Conservation (phyloP, 164 flowering plant genomes). For the Brasenia schreberi region DNA sequence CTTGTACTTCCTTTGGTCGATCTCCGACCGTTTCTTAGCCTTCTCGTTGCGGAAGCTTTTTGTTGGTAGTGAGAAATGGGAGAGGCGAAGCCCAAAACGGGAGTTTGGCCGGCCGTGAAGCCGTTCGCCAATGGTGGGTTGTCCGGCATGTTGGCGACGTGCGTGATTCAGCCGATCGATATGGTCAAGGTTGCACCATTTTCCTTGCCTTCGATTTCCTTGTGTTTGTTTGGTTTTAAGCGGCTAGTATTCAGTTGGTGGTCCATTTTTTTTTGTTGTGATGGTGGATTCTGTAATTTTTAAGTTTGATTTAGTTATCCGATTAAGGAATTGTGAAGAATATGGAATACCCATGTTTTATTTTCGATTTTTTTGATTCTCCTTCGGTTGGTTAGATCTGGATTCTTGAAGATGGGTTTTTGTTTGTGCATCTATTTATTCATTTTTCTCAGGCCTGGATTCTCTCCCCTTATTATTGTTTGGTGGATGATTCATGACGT, state of each 20-base stretch:
- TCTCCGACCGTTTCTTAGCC: neutral
- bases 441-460: no score
- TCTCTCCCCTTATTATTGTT: no score
- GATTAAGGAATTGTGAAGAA: neutral
- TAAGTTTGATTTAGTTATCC: neutral
- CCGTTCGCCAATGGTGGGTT: constrained; percentile 49
- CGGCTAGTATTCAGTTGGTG: neutral
- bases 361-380: no score
- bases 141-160: constrained; percentile 53
- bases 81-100: constrained; percentile 21
- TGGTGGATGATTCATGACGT: no score
- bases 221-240: neutral
- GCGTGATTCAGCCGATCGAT: constrained; percentile 52
- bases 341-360: no score
- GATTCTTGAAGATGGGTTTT: no score
- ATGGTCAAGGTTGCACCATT: constrained; percentile 32
- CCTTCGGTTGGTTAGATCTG: no score
- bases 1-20: no score
- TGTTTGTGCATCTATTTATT: no score
- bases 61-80: constrained; percentile 17
- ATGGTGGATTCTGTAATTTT: neutral
- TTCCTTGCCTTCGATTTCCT: neutral
- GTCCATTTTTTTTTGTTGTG: neutral
- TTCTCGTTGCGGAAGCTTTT: neutral
- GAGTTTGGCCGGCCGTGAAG: constrained; percentile 37